These are phyloP conservation scores for Cairneyella variabilis DNA, from an alignment of 495 filamentous ascomycete species.

Conservation along the genomic window DNA sequence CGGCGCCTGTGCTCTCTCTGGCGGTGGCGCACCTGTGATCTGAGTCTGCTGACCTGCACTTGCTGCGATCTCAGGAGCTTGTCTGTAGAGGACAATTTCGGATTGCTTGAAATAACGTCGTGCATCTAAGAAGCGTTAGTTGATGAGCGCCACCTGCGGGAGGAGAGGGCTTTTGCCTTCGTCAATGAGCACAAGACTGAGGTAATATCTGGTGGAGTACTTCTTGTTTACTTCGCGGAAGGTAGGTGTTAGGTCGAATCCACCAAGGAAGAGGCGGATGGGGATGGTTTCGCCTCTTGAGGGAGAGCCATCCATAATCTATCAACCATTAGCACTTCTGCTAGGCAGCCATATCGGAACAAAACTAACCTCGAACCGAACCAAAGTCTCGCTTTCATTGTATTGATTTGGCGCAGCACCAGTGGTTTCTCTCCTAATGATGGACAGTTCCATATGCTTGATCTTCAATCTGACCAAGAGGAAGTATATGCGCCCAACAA, in stretches of 20 bases:
- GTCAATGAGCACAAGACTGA: slow-evolving; percentile 94
- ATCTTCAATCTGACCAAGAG: slow-evolving; percentile 97
- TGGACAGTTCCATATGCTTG: slow-evolving; percentile 99
- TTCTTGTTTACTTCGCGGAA: slow-evolving; percentile 99
- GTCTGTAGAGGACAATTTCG: slow-evolving; percentile 95
- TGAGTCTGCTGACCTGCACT: slow-evolving; percentile 28
- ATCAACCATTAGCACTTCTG: neutral
- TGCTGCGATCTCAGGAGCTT: slow-evolving; percentile 67
- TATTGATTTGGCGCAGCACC: slow-evolving; percentile 99
- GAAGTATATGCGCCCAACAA: slow-evolving; percentile 99
- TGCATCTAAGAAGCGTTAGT: slow-evolving; percentile 61
- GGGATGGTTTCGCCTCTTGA: slow-evolving; percentile 98
- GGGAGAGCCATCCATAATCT: slow-evolving; percentile 99
- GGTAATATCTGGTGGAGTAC: slow-evolving; percentile 96
- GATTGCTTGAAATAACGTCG: slow-evolving; percentile 99
- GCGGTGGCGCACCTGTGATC: slow-evolving; percentile 27
- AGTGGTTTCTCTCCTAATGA: slow-evolving; percentile 95
- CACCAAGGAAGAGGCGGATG: slow-evolving; percentile 94
- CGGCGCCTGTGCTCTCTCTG: slow-evolving; percentile 19
- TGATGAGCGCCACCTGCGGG: neutral
- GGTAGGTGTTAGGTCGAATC: slow-evolving; percentile 95
- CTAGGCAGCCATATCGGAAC: neutral
- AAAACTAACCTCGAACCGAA: slow-evolving; percentile 83
- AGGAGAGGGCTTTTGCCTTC: slow-evolving; percentile 61
- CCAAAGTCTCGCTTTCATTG: slow-evolving; percentile 97